Percentiles rank a stretch among this genome's conserved stretches.
phyloP scores from a whole-genome alignment of 495 filamentous ascomycete species.

The Platismatia glauca region DNA sequence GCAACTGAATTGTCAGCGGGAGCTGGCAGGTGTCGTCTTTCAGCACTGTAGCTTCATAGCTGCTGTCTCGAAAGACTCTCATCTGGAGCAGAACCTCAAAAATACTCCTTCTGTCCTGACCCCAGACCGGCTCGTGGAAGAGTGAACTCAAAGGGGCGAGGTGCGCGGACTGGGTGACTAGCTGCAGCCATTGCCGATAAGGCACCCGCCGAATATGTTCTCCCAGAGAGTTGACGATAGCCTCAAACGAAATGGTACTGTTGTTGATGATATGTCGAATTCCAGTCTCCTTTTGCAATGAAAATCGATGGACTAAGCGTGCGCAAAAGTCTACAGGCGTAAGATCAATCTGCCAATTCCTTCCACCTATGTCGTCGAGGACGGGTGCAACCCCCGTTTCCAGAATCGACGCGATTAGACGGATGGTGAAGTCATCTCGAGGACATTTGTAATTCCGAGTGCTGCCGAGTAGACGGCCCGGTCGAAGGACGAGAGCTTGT shows the following conservation, averaged over 20 bases:
- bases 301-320: neutral
- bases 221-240: neutral
- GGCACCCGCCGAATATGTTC: neutral
- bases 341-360: slow-evolving; percentile 2
- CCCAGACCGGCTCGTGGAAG: neutral
- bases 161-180: neutral
- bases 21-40: neutral
- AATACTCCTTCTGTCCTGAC: neutral
- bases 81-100: slow-evolving; percentile 4
- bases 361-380: neutral
- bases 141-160: slow-evolving; percentile 2
- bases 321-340: slow-evolving; percentile 5
- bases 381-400: neutral
- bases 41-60: neutral
- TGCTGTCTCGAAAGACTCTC: neutral
- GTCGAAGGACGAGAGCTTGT: neutral
- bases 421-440: slow-evolving; percentile 3
- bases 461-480: slow-evolving; percentile 3
- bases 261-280: neutral
- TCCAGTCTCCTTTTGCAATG: neutral
- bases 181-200: neutral
- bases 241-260: neutral
- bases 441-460: neutral
- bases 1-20: neutral
- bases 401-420: neutral